These are phyloP conservation scores for Monilinia vaccinii-corymbosi DNA, from an alignment of 2,329 filamentous ascomycete species.

Conservation along the genomic window DNA sequence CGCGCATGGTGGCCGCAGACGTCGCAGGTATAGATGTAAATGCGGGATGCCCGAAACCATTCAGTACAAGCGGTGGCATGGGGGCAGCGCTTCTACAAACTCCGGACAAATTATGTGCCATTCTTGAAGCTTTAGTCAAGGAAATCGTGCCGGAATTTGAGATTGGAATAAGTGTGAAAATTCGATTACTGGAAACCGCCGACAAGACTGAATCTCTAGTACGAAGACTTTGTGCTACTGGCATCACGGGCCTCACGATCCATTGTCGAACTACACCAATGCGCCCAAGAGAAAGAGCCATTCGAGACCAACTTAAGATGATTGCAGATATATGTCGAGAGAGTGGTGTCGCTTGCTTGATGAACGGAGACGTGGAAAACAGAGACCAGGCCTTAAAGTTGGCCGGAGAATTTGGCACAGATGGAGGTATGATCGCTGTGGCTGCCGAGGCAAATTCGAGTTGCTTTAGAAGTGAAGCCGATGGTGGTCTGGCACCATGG, in stretches of 20 bases:
- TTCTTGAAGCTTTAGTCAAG: constrained; percentile 72
- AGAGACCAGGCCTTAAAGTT: constrained; percentile 64
- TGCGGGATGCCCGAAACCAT: constrained; percentile 95
- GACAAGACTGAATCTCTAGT: constrained; percentile 72
- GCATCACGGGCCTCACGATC: constrained; percentile 84
- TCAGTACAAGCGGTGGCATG: constrained; percentile 91
- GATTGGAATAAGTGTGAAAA: constrained; percentile 96
- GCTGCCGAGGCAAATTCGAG: constrained; percentile 86
- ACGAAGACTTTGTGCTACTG: constrained; percentile 68
- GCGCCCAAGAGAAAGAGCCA: constrained; percentile 80
- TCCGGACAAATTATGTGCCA: constrained; percentile 74
- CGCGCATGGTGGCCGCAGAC: constrained; percentile 73
- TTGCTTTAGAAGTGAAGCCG: constrained; percentile 62
- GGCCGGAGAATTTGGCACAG: constrained; percentile 70
- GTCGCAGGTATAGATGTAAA: constrained; percentile 96
- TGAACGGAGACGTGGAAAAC: constrained; percentile 85
- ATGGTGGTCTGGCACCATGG: constrained; percentile 69
- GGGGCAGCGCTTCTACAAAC: constrained; percentile 81
- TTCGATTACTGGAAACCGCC: constrained; percentile 71
- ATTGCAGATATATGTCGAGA: constrained; percentile 71
- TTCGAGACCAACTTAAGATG: constrained; percentile 79
- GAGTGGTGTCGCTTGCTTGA: constrained; percentile 81
- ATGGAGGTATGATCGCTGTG: constrained; percentile 96
- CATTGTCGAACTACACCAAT: constrained; percentile 96
- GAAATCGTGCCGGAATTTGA: constrained; percentile 69